Evolutionary conservation across 768 basidiomycete genomes (phyloP), one percentile per base, ranked within the genome.

Genomic region (Pluteus cervinus): DNA sequence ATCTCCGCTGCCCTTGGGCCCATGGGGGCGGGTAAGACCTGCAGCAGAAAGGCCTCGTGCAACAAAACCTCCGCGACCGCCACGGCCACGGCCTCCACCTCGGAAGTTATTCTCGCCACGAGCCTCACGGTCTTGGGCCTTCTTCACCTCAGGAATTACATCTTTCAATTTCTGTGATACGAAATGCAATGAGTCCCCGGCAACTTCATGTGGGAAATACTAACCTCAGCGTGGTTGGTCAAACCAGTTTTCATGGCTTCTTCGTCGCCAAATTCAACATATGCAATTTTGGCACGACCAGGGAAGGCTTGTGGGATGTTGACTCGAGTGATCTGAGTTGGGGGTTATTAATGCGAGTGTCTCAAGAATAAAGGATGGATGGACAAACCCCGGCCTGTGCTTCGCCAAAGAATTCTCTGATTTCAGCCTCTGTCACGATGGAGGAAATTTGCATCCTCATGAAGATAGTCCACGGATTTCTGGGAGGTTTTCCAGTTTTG

Each of bases 211-310:
- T 29, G 42, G 18, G 17, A 24, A 20, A 12, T 16, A 60, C 71
- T 41, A 45, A 90, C 89, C 58, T 80, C 79, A 17, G 70, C 73
- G 45, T 86, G 82, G 49, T 79, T 84, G 40, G 75, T 79, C 15
- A 93, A 61, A 0, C 83, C 91, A 14, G 68, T 73, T 48, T 77
- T 86, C 86, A 92, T 87, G 7, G 79, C 68, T 31, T 84, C 86
- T 50, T 93, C 89, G 49, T 88, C 86, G 4, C 78, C 83, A 58
- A 94, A 96, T 53, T 94, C 92, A 36, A 96, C 76, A 53, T 90
- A 96, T 2, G 80, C 86, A 40, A 90, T 66, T 46, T 71, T 76
- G 38, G 67, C 60, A 31, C 79, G 75, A 7, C 75, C 73, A 4
- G 59, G 48, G 47, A 60, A 68, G 9, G 56, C 40, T 46, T 59